Evolutionary conservation across 768 basidiomycete species (phyloP).

Genomic region (Russula dissimulans): DNA sequence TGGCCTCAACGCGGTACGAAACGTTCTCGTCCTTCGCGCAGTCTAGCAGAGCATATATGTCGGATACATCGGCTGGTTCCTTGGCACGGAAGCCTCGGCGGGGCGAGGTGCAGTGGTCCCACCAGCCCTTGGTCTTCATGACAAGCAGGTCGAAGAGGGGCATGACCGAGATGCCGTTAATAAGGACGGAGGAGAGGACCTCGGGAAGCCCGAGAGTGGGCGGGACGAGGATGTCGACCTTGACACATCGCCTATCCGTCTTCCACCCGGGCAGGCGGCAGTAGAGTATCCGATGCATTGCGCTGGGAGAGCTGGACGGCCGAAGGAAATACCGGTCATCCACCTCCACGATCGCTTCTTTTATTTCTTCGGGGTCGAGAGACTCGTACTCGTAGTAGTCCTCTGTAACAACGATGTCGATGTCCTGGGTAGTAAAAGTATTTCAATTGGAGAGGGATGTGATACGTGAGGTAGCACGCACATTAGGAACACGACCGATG

Average conservation of each 20-base stretch:
- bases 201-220: background rate
- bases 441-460: too few relatives aligned
- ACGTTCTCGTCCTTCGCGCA: background rate
- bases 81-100: background rate
- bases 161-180: background rate
- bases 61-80: background rate
- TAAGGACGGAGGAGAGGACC: background rate
- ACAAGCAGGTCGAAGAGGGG: conserved; percentile 2
- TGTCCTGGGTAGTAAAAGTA: too few relatives aligned
- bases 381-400: too few relatives aligned
- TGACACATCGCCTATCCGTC: background rate
- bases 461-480: too few relatives aligned
- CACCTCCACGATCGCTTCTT: too few relatives aligned
- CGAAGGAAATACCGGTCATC: too few relatives aligned
- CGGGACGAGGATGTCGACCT: conserved; percentile 5
- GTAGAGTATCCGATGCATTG: background rate
- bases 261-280: conserved; percentile 2
- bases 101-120: background rate
- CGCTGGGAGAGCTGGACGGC: too few relatives aligned
- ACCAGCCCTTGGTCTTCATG: conserved; percentile 6
- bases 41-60: background rate
- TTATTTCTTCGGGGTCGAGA: too few relatives aligned
- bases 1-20: background rate
- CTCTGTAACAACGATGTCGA: too few relatives aligned
- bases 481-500: too few relatives aligned